A percentile compares a stretch with the other conserved stretches of the same genome.
Evolutionary conservation across 2,329 filamentous ascomycete species (phyloP).

Genomic region (Apiospora phragmitis): DNA sequence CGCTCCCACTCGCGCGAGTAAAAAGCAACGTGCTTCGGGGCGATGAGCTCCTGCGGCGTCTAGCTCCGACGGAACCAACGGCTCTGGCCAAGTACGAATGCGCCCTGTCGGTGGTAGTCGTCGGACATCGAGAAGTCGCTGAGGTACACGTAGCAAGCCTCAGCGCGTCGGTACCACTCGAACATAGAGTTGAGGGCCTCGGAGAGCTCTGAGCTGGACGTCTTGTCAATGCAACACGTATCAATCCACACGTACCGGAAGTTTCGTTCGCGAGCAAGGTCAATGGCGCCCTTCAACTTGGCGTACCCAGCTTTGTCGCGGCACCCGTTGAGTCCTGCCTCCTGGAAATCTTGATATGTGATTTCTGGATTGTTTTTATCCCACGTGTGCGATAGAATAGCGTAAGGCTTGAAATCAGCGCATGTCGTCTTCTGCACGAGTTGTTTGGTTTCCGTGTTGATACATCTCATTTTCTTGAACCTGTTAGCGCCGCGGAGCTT

Average conservation of each 20-base stretch:
- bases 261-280: background rate
- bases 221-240: slow-evolving; percentile 12
- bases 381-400: slow-evolving; percentile 9
- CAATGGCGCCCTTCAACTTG: background rate
- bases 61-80: slow-evolving; percentile 6
- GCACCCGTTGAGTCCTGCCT: background rate
- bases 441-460: background rate
- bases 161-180: background rate
- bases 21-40: background rate
- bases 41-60: slow-evolving; percentile 12
- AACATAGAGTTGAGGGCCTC: slow-evolving; percentile 12
- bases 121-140: background rate
- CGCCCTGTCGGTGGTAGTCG: background rate
- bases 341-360: background rate
- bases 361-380: slow-evolving; percentile 7
- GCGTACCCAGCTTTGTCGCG: background rate
- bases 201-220: slow-evolving; percentile 9
- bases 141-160: slow-evolving; percentile 6
- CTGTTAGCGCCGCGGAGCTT: background rate
- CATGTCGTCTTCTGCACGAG: background rate
- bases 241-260: slow-evolving; percentile 1
- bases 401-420: background rate
- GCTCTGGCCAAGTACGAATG: background rate
- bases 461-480: background rate
- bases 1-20: background rate